Conservation (phyloP, 1,284 basidiomycete species). For the Wolfiporia cocos region DNA sequence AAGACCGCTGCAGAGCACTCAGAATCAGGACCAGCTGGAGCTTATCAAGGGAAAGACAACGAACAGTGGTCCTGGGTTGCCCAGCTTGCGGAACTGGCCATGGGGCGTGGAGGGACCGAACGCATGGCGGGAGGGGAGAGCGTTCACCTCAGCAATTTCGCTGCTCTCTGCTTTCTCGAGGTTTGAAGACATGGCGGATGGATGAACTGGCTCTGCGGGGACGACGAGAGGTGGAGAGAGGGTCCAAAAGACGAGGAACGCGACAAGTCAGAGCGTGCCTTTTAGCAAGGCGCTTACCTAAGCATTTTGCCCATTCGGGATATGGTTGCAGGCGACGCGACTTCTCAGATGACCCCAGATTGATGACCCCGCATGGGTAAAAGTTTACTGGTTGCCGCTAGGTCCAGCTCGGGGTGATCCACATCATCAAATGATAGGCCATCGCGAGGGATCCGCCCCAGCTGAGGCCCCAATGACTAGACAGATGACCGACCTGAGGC, state of each 20-base stretch:
- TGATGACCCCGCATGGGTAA: slow-evolving; percentile 2
- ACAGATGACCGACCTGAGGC: too few species aligned
- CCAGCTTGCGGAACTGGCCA: slow-evolving; percentile 12
- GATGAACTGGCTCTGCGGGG: background rate
- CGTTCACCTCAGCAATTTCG: slow-evolving; percentile 8
- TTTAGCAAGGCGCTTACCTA: slow-evolving; percentile 4
- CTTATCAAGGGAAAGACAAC: slow-evolving; percentile 6
- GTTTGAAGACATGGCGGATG: slow-evolving; percentile 3
- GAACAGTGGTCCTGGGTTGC: slow-evolving; percentile 27
- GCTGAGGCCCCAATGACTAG: too few species aligned
- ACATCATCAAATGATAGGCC: too few species aligned
- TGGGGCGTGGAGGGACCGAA: slow-evolving; percentile 2
- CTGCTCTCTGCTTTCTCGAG: slow-evolving; percentile 16
- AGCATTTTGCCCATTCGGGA: background rate
- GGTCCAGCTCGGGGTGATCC: too few species aligned
- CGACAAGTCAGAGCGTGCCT: slow-evolving; percentile 3
- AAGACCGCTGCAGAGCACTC: slow-evolving; percentile 41
- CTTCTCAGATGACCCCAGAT: slow-evolving; percentile 2
- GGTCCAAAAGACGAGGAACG: background rate
- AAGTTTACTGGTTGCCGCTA: too few species aligned
- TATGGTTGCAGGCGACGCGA: background rate
- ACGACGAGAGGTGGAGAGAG: background rate
- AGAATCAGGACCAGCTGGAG: background rate
- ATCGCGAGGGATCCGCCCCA: too few species aligned
- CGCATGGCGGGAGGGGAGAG: slow-evolving; percentile 8